A percentile compares a stretch with the other conserved stretches of the same genome.
phyloP scores from a whole-genome alignment of 495 filamentous ascomycete genomes.

The Penicillium roqueforti region DNA sequence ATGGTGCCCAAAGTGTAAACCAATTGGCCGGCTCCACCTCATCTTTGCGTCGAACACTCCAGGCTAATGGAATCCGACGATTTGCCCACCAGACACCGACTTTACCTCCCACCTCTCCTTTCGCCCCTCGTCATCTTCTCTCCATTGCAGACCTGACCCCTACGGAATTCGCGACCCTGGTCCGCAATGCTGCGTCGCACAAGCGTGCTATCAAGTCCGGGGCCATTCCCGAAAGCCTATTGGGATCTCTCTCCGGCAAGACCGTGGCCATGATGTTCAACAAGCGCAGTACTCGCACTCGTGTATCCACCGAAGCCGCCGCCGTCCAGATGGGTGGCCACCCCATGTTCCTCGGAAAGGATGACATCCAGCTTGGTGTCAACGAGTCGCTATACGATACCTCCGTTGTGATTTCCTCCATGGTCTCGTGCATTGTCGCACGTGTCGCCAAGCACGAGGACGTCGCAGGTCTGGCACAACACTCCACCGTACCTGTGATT shows the following conservation, averaged over 20 bases:
- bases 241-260: slow-evolving; percentile 60
- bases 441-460: slow-evolving; percentile 82
- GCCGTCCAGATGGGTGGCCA: slow-evolving; percentile 80
- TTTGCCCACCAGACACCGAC: slow-evolving; percentile 36
- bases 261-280: slow-evolving; percentile 94
- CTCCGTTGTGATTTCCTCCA: slow-evolving; percentile 81
- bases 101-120: slow-evolving; percentile 42
- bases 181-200: slow-evolving; percentile 72
- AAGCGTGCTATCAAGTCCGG: slow-evolving; percentile 77
- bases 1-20: slow-evolving; percentile 32
- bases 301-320: slow-evolving; percentile 87
- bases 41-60: slow-evolving; percentile 30
- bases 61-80: slow-evolving; percentile 34
- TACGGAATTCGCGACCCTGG: slow-evolving; percentile 71
- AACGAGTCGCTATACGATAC: slow-evolving; percentile 93
- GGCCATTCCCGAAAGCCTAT: slow-evolving; percentile 52
- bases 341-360: slow-evolving; percentile 91
- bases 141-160: slow-evolving; percentile 82
- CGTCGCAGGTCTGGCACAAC: slow-evolving; percentile 69
- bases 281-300: slow-evolving; percentile 88
- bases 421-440: slow-evolving; percentile 87
- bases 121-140: slow-evolving; percentile 74
- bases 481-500: slow-evolving; percentile 85
- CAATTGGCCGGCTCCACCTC: slow-evolving; percentile 32
- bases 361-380: slow-evolving; percentile 94